A percentile compares a stretch with the other conserved stretches of the same genome.
phyloP scores from a whole-genome alignment of 2,329 filamentous ascomycete genomes.

The Penicillium sp. region DNA sequence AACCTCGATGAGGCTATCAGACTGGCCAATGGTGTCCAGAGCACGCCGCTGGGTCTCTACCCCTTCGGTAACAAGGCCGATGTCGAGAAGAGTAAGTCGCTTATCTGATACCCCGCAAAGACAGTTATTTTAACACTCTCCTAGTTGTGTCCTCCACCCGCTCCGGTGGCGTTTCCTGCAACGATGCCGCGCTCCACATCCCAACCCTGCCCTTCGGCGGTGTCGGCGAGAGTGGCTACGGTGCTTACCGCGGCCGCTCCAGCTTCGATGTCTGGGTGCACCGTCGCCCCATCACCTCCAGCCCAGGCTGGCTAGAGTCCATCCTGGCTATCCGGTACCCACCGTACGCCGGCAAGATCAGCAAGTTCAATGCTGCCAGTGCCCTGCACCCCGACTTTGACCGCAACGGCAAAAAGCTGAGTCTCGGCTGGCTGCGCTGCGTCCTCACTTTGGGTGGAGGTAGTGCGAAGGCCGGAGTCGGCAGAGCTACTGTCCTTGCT shows the following conservation, averaged over 20 bases:
- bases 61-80: constrained; percentile 81
- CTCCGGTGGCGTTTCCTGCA: constrained; percentile 63
- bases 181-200: constrained; percentile 67
- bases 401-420: constrained; percentile 50
- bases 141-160: constrained; percentile 61
- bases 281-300: constrained; percentile 57
- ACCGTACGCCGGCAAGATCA: constrained; percentile 57
- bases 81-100: constrained; percentile 63
- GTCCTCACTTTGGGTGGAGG: constrained; percentile 44
- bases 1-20: constrained; percentile 81
- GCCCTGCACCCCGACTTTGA: constrained; percentile 60
- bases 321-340: constrained; percentile 60
- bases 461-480: constrained; percentile 36
- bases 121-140: neutral
- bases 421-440: constrained; percentile 40
- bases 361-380: constrained; percentile 51
- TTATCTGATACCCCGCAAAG: neutral
- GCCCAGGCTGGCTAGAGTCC: constrained; percentile 60
- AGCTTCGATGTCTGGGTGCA: constrained; percentile 63
- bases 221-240: constrained; percentile 74
- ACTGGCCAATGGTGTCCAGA: constrained; percentile 75
- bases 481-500: constrained; percentile 37
- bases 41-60: constrained; percentile 80
- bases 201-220: constrained; percentile 76
- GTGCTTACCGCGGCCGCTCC: constrained; percentile 74